Conservation (phyloP, 441 rosid genomes). For the Bocquillonia castaneifolia region DNA sequence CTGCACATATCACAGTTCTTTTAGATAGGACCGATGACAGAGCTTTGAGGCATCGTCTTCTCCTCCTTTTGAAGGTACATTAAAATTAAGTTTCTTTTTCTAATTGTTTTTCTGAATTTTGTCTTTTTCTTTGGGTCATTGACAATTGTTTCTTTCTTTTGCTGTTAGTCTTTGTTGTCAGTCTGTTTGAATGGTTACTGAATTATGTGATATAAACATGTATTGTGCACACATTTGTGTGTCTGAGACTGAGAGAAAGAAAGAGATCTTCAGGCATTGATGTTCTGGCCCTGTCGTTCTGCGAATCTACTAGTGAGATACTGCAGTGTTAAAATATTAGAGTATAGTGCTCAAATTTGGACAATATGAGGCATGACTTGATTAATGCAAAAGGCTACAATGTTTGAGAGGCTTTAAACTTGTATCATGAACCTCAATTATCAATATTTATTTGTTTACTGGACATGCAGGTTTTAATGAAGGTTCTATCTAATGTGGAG, state of each 20-base stretch:
- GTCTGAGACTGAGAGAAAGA: not conserved
- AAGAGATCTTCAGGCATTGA: not conserved
- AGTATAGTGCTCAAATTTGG: not conserved
- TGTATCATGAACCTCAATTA: not conserved
- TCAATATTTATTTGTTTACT: constrained; percentile 17
- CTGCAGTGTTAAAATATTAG: not conserved
- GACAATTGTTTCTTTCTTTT: not conserved
- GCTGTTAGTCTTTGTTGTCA: not conserved
- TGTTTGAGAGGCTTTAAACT: not conserved
- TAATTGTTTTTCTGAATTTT: not conserved
- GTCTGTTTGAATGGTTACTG: not conserved
- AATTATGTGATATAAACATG: constrained; percentile 2
- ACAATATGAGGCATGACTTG: not conserved
- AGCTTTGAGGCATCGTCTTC: constrained; percentile 97
- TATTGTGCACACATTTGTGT: not conserved
- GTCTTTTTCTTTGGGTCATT: not conserved
- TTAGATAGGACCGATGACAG: constrained; percentile 95
- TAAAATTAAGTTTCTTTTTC: not conserved
- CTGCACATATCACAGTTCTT: constrained; percentile 91
- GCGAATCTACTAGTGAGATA: not conserved
- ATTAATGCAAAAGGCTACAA: not conserved
- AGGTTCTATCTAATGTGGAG: constrained; percentile 87
- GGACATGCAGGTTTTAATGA: constrained; percentile 77
- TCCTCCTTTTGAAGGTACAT: constrained; percentile 84
- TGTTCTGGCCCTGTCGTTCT: not conserved